These are phyloP conservation scores for Acer saccharum DNA, from an alignment of 345 rosid species.

Conservation along the genomic window DNA sequence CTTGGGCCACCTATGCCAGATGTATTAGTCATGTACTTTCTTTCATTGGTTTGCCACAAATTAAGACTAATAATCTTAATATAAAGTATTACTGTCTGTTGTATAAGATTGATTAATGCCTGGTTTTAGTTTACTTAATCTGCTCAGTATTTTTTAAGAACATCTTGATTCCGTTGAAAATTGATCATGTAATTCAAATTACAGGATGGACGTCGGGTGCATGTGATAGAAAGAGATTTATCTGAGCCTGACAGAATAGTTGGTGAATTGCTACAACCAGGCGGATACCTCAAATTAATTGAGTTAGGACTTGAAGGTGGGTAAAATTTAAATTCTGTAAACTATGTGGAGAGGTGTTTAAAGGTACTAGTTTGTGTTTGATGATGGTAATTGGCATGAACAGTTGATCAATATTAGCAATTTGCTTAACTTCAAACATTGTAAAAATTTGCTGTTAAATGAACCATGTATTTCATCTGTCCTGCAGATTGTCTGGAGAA, in stretches of 20 bases:
- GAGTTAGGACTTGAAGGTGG: conserved; percentile 76
- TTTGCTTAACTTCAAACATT: conserved; percentile 4
- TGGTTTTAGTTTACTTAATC: not conserved
- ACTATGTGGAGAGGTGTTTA: too few relatives aligned
- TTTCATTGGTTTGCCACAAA: not conserved
- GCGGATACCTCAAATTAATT: conserved; percentile 71
- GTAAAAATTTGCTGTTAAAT: not conserved
- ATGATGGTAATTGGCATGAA: not conserved
- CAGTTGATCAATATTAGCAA: not conserved
- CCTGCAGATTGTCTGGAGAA: conserved; percentile 53
- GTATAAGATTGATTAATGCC: not conserved
- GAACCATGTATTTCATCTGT: not conserved
- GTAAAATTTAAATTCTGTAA: not conserved
- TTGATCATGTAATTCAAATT: conserved; percentile 15
- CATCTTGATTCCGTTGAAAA: not conserved
- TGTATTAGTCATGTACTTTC: not conserved
- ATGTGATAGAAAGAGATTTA: conserved; percentile 70
- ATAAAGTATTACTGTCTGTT: not conserved
- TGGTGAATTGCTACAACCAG: conserved; percentile 78
- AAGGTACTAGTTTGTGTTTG: too few relatives aligned
- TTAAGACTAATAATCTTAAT: conserved; percentile 1
- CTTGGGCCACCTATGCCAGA: not conserved
- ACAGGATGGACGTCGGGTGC: conserved; percentile 76
- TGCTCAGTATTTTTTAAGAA: not conserved
- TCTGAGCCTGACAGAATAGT: conserved; percentile 74